Evolutionary conservation across 208 protist species (phyloP), one percentile per base, ranked within the genome.

Genomic region (Acanthamoeba castellanii): DNA sequence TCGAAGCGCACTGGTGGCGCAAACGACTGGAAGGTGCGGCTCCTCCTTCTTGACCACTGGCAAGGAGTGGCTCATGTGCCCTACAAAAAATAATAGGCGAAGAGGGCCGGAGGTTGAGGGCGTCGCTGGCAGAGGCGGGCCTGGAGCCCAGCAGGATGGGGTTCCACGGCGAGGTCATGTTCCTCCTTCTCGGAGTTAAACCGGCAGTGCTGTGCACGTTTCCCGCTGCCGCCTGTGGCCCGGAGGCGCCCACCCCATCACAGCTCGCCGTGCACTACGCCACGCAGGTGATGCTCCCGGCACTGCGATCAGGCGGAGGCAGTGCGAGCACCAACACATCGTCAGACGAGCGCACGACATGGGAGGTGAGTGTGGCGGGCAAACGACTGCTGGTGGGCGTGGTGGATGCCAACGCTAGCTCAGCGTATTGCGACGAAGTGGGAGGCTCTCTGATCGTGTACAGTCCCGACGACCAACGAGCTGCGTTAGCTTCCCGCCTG

Each of bases 131-230:
- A 34, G 30, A 32, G 20, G 57, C 25, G 25, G 84, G 84, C 0
- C 30, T 91, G 50, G 30, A 91, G n/a, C 84, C 84, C 8, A 30
- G 6, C n/a, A 22, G 57, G 8, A 91, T 91, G 84, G n/a, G 55
- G 9, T 42, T 91, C 22, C 59, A 47, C 7, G 84, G 84, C n/a
- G 84, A 91, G 34, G 59, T 91, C 7, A 22, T 91, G 18, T 91
- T 91, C 57, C 84, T 91, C 22, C 84, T 91, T 61, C 59, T 91
- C 30, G 84, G 84, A 11, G 42, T 91, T 16, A 91, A 91, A 30
- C 84, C 84, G 8, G 84, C 57, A 47, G 84, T 91, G 22, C 18
- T 91, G 32, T 70, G 50, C n/a, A 91, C 84, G 30, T 64, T 64
- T 18, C 84, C 76, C 42, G 22, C 47, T 27, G 76, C 76, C 8